Evolutionary conservation across 2,329 filamentous ascomycete species (phyloP), one percentile per base, ranked within the genome.

Genomic region (Apiospora sp.): DNA sequence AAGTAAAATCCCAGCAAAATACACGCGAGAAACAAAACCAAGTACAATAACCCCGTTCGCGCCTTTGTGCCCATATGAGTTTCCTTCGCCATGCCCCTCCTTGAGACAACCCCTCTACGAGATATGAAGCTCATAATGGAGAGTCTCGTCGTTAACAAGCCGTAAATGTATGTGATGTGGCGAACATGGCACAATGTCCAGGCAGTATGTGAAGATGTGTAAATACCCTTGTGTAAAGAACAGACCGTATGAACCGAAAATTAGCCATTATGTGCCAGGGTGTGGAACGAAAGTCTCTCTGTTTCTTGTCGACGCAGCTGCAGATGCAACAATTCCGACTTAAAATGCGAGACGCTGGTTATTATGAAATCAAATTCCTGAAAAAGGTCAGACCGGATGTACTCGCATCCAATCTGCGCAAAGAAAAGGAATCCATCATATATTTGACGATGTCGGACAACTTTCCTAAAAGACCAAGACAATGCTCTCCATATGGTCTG

Each of bases 161-260:
- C 68, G 67, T 70, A 41, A 61, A 54, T 46, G 51, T 41, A 30
- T 72, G 46, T 70, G 68, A 69, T 27, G 44, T 69, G 44, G 13
- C 19, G 27, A n/a, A 14, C 67, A n/a, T 69, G 44, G 44, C 27
- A 34, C 67, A 44, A 58, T 64, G 58, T 41, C 58, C 13, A 69
- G 43, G 30, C 34, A 43, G 24, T 46, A 43, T 69, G 71, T 69
- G 37, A 64, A 58, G 49, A 46, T 51, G 41, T 30, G 30, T 34
- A 43, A 27, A 58, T 64, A 43, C n/a, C 41, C 34, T 34, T 64
- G 37, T 44, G 34, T 64, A 44, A 43, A 67, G 34, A 71, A 68
- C 54, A 58, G 68, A 70, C 67, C 49, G 49, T 72, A 61, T 64
- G 48, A 69, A 69, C 51, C 46, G 51, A 68, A 24, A 49, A 72